Evolutionary conservation across 176 grass and related monocot genomes (phyloP).

Genomic region (Rhynchospora tenuis): DNA sequence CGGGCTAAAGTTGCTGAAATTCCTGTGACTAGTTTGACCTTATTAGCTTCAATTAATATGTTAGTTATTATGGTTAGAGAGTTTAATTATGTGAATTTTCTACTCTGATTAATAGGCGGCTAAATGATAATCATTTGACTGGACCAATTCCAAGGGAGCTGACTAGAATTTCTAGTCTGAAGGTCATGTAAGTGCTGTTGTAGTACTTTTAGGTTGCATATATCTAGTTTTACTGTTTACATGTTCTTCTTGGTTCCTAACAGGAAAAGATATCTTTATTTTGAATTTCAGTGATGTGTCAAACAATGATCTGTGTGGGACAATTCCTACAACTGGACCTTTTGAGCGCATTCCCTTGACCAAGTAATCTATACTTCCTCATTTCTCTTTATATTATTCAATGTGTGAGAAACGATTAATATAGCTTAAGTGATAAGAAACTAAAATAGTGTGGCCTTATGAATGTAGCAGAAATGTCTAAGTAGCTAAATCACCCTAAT

Average conservation of each 20-base stretch:
- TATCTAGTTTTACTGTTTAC: background rate
- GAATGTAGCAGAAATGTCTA: background rate
- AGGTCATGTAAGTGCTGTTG: slow-evolving; percentile 81
- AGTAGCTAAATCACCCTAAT: background rate
- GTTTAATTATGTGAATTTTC: slow-evolving; percentile 23
- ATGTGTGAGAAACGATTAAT: background rate
- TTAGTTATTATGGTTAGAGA: background rate
- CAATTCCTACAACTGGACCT: slow-evolving; percentile 84
- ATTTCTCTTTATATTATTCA: background rate
- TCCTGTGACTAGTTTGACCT: background rate
- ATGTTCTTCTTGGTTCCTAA: background rate
- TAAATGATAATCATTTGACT: slow-evolving; percentile 80
- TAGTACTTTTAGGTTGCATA: slow-evolving; percentile 9
- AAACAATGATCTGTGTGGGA: slow-evolving; percentile 81
- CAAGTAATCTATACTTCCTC: slow-evolving; percentile 65
- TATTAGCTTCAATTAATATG: background rate
- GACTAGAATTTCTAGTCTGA: slow-evolving; percentile 58
- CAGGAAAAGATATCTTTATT: slow-evolving; percentile 3
- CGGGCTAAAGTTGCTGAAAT: background rate
- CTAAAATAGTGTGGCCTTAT: background rate
- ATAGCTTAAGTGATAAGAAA: background rate
- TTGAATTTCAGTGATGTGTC: slow-evolving; percentile 77
- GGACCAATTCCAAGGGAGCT: slow-evolving; percentile 93
- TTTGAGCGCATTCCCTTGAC: slow-evolving; percentile 86
- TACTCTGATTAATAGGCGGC: slow-evolving; percentile 52